phyloP scores from a whole-genome alignment of 1,139 yeast genomes.

The Debaryomyces sp. region DNA sequence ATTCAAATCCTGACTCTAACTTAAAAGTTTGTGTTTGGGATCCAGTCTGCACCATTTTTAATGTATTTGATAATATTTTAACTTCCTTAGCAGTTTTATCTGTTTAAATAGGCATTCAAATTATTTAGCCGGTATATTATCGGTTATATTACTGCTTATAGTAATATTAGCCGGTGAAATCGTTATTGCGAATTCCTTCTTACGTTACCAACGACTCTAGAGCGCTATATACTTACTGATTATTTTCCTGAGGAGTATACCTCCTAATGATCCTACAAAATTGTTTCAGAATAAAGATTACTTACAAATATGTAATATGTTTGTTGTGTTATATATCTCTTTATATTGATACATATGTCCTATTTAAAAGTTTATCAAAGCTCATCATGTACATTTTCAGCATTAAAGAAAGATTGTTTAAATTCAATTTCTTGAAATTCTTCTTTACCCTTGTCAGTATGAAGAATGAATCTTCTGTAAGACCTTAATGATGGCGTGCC shows the following conservation, averaged over 20 bases:
- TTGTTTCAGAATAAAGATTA: too few species aligned
- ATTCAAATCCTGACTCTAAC: not conserved
- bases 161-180: not conserved
- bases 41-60: too few species aligned
- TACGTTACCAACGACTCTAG: too few species aligned
- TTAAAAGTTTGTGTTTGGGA: not conserved
- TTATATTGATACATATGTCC: not conserved
- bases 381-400: not conserved
- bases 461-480: slow-evolving; percentile 15
- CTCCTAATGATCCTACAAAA: too few species aligned
- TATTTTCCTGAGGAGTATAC: too few species aligned
- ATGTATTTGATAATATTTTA: too few species aligned
- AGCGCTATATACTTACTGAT: too few species aligned
- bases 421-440: not conserved
- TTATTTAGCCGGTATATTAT: too few species aligned
- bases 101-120: too few species aligned
- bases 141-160: not conserved
- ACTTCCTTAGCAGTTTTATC: too few species aligned
- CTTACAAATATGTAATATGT: too few species aligned
- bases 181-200: not conserved
- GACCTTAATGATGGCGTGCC: slow-evolving; percentile 12
- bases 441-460: not conserved
- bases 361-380: not conserved
- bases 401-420: not conserved
- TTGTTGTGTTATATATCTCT: not conserved